These are phyloP conservation scores for Aspergillus sp. DNA, from an alignment of 2,329 filamentous ascomycete genomes.

Conservation along the genomic window DNA sequence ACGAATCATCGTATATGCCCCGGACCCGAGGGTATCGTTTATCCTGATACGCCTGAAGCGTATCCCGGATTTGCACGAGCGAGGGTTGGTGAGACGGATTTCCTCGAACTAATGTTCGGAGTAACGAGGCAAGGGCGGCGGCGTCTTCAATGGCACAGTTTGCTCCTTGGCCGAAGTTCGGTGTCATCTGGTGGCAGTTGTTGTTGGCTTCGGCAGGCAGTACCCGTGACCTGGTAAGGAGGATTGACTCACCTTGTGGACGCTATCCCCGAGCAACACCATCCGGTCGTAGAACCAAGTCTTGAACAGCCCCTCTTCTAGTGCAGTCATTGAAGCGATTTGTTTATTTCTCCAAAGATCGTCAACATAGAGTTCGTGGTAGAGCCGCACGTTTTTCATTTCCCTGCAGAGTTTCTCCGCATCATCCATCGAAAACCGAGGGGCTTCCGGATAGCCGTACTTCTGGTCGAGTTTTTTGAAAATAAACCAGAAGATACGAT, in stretches of 20 bases:
- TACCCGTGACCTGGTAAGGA: not conserved
- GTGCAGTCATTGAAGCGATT: constrained; percentile 18
- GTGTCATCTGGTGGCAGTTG: constrained; percentile 27
- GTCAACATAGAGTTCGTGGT: constrained; percentile 17
- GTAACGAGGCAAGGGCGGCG: constrained; percentile 28
- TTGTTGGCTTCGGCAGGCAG: not conserved
- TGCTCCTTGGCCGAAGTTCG: constrained; percentile 41
- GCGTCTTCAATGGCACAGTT: constrained; percentile 45
- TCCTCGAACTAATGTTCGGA: constrained; percentile 25
- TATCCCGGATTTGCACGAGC: not conserved
- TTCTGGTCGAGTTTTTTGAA: constrained; percentile 24
- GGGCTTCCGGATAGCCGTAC: constrained; percentile 21
- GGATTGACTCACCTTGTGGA: constrained; percentile 24
- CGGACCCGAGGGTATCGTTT: constrained; percentile 16
- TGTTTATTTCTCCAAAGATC: constrained; percentile 25
- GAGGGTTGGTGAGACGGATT: not conserved
- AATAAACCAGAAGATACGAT: constrained; percentile 29
- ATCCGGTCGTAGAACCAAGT: constrained; percentile 27
- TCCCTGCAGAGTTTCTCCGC: constrained; percentile 12
- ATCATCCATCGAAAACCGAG: constrained; percentile 24
- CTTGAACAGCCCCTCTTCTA: constrained; percentile 27
- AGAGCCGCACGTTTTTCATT: constrained; percentile 16
- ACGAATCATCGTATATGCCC: constrained; percentile 15
- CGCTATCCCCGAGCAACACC: constrained; percentile 27
- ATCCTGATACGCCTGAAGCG: constrained; percentile 13